Conservation (phyloP, 345 rosid genomes). For the Citrus unshiu region DNA sequence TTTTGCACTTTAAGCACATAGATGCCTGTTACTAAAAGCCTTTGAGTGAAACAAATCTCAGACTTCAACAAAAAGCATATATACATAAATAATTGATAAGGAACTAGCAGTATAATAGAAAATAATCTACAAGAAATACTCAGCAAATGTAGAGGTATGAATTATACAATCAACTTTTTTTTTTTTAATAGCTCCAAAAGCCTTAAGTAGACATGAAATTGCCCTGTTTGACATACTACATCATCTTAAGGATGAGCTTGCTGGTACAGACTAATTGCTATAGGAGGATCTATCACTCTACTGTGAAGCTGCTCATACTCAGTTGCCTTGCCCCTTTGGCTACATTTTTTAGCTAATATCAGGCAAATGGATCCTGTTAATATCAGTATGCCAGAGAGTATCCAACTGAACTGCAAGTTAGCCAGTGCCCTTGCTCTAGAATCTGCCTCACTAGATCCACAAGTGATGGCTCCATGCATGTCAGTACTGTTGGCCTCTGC, state of each 20-base stretch:
- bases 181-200: background rate
- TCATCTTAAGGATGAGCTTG: constrained; percentile 18
- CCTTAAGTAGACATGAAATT: background rate
- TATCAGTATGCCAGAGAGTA: constrained; percentile 53
- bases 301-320: constrained; percentile 48
- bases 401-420: constrained; percentile 94
- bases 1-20: background rate
- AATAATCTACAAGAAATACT: background rate
- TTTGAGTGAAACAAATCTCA: background rate
- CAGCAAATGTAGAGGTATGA: background rate
- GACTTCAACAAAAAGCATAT: background rate
- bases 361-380: constrained; percentile 53
- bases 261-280: constrained; percentile 29
- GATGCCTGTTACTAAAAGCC: background rate
- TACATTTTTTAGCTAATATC: constrained; percentile 42
- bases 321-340: constrained; percentile 15
- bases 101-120: background rate
- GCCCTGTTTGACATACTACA: background rate
- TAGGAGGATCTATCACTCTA: constrained; percentile 31
- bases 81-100: background rate
- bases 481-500: constrained; percentile 17
- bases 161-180: background rate
- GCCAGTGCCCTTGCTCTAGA: constrained; percentile 69
- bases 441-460: constrained; percentile 56
- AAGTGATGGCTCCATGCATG: constrained; percentile 56